phyloP scores from a whole-genome alignment of 768 basidiomycete species.

The Pluteus cervinus region DNA sequence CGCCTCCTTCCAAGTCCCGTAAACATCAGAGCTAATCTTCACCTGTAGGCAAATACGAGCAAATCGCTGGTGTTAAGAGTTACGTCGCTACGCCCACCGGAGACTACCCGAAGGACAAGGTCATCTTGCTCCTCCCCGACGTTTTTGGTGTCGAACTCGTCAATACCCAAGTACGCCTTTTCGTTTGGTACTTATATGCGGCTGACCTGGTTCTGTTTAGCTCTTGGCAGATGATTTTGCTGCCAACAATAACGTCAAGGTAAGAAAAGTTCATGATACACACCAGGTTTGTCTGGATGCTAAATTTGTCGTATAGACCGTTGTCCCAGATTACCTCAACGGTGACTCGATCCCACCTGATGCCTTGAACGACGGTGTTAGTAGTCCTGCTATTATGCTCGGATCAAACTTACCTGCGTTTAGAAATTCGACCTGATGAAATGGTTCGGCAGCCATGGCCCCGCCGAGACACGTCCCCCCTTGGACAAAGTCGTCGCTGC shows the following conservation, averaged over 20 bases:
- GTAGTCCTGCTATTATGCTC: background rate
- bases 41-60: constrained; percentile 46
- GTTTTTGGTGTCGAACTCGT: constrained; percentile 42
- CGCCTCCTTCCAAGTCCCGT: too few relatives aligned
- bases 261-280: too few relatives aligned
- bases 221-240: constrained; percentile 39
- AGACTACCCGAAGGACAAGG: constrained; percentile 52
- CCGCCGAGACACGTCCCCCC: constrained; percentile 34
- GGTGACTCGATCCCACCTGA: constrained; percentile 33
- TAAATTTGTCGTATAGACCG: too few relatives aligned
- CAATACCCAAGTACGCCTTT: constrained; percentile 42
- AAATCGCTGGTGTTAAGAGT: constrained; percentile 38
- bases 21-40: too few relatives aligned
- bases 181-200: constrained; percentile 2
- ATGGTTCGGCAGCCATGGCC: constrained; percentile 41
- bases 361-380: constrained; percentile 22
- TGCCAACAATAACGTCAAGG: constrained; percentile 41
- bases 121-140: constrained; percentile 48
- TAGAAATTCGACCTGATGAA: constrained; percentile 28
- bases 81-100: constrained; percentile 57
- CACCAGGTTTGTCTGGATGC: too few relatives aligned
- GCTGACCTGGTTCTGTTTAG: too few relatives aligned
- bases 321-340: constrained; percentile 35
- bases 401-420: background rate
- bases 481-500: constrained; percentile 52